Conservation (phyloP, 1,284 basidiomycete genomes). For the Laetiporus sulphureus region DNA sequence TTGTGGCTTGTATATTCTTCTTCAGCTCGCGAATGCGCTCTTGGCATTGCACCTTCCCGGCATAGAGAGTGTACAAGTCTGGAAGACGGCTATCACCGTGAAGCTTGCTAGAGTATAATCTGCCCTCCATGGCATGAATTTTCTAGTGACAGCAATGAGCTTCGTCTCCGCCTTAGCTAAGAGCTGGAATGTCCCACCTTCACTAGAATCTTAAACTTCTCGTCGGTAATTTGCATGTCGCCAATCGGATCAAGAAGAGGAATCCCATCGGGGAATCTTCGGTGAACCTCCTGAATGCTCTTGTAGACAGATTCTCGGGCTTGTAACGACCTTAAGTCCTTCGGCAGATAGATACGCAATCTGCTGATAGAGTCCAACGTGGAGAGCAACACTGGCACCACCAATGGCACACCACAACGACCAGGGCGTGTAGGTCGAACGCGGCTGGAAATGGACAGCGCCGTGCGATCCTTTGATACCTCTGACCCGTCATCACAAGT, state of each 20-base stretch:
- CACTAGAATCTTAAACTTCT: constrained; percentile 83
- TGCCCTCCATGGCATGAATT: constrained; percentile 83
- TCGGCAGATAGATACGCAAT: constrained; percentile 84
- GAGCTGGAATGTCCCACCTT: constrained; percentile 43
- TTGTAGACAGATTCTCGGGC: constrained; percentile 85
- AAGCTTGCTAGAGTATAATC: constrained; percentile 70
- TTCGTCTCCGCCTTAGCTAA: neutral
- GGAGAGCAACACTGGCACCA: constrained; percentile 86
- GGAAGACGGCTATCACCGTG: constrained; percentile 72
- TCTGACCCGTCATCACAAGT: constrained; percentile 68
- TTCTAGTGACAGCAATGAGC: constrained; percentile 44
- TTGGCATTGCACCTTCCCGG: constrained; percentile 72
- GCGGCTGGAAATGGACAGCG: constrained; percentile 55
- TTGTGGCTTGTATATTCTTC: constrained; percentile 82
- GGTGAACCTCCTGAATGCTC: constrained; percentile 84
- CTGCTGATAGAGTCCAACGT: constrained; percentile 86
- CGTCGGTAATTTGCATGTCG: constrained; percentile 96
- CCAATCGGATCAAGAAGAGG: constrained; percentile 87
- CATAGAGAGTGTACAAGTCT: constrained; percentile 75
- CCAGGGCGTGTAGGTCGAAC: constrained; percentile 68
- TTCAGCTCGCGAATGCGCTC: constrained; percentile 71
- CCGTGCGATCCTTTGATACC: constrained; percentile 54
- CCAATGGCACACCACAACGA: constrained; percentile 76
- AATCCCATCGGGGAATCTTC: constrained; percentile 86
- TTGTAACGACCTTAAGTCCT: constrained; percentile 76